Evolutionary conservation across 2,329 filamentous ascomycete species (phyloP).

Genomic region (Cercospora nicotianae): DNA sequence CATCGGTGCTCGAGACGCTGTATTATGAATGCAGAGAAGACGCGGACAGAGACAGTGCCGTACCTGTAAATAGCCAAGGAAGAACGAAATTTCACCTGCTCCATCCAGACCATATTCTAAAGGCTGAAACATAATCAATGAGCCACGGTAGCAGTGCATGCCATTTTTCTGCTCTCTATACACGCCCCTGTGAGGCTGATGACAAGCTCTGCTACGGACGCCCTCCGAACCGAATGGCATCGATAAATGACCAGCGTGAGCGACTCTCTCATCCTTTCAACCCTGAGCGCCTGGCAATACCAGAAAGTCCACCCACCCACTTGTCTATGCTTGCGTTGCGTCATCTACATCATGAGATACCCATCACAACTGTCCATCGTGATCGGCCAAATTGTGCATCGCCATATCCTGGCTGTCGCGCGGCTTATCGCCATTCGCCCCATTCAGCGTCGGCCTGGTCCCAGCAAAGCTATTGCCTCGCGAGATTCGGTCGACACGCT

Average conservation of each 20-base stretch:
- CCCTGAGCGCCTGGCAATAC: not conserved
- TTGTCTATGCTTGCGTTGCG: conserved; percentile 2
- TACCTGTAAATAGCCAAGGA: not conserved
- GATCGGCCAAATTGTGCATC: conserved; percentile 44
- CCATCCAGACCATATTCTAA: not conserved
- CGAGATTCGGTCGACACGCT: conserved; percentile 43
- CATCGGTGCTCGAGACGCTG: too few relatives aligned
- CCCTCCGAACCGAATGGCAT: not conserved
- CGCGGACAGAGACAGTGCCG: not conserved
- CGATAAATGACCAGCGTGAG: not conserved
- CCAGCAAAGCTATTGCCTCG: conserved; percentile 41
- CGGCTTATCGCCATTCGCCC: conserved; percentile 15
- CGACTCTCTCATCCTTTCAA: not conserved
- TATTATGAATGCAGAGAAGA: not conserved
- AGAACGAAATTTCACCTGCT: not conserved
- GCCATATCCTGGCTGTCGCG: conserved; percentile 56
- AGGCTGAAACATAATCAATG: not conserved
- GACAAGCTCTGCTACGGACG: not conserved
- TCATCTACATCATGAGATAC: conserved; percentile 8
- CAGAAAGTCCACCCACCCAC: not conserved
- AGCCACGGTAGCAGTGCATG: not conserved
- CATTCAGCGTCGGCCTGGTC: conserved; percentile 14
- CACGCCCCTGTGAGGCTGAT: not conserved
- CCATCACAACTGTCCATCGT: conserved; percentile 17
- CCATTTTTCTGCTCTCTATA: not conserved